These are phyloP conservation scores for Nepenthes mirabilis DNA, from an alignment of 148 eudicot species.

Conservation along the genomic window DNA sequence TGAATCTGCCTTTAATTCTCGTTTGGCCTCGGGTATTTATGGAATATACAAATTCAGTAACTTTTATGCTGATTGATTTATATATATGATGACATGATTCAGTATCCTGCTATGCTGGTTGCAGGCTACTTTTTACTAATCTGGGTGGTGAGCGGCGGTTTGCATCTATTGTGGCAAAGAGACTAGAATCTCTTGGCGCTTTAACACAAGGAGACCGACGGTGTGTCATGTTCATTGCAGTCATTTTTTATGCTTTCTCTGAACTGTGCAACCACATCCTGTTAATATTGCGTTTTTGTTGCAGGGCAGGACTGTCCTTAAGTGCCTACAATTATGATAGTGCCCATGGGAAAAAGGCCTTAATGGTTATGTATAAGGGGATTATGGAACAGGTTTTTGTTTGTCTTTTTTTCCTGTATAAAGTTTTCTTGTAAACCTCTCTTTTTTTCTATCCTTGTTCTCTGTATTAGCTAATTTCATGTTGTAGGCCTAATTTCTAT, in stretches of 20 bases:
- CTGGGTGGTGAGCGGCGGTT: slow-evolving; percentile 97
- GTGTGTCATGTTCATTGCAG: slow-evolving; percentile 14
- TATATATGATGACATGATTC: no score
- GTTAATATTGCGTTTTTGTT: slow-evolving; percentile 3
- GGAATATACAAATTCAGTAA: no score
- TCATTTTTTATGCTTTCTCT: not conserved
- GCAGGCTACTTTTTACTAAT: slow-evolving; percentile 82
- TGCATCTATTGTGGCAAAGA: slow-evolving; percentile 96
- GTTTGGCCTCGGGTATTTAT: no score
- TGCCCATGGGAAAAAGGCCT: slow-evolving; percentile 71
- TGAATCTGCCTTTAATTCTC: no score
- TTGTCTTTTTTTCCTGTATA: not conserved
- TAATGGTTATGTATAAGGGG: slow-evolving; percentile 67
- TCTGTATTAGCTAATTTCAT: not conserved
- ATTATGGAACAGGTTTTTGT: slow-evolving; percentile 70
- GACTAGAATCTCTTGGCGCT: slow-evolving; percentile 94
- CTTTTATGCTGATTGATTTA: not conserved
- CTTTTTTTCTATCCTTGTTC: not conserved
- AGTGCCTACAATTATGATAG: slow-evolving; percentile 94
- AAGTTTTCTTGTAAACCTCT: not conserved
- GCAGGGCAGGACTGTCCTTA: slow-evolving; percentile 85
- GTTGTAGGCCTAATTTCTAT: slow-evolving; percentile 1
- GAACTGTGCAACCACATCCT: not conserved
- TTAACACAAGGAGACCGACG: slow-evolving; percentile 97
- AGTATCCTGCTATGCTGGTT: not conserved